Percentiles rank a stretch among this genome's conserved stretches.
phyloP scores from a whole-genome alignment of 2,329 filamentous ascomycete species.

The Tolypocladium album region DNA sequence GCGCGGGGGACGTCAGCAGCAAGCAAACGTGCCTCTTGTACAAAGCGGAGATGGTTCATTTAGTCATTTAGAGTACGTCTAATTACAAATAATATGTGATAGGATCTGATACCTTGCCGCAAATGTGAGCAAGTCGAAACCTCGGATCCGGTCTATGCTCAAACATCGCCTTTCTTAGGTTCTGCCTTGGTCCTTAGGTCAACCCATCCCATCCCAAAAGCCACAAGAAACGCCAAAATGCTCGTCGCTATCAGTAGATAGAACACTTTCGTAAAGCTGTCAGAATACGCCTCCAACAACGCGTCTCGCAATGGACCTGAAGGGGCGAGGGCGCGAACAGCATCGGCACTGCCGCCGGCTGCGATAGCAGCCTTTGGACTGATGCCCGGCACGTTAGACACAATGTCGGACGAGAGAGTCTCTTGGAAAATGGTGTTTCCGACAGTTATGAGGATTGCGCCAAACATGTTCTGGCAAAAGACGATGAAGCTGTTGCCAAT shows the following conservation, averaged over 20 bases:
- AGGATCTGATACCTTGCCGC: not conserved
- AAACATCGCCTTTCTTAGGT: not conserved
- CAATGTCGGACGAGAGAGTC: not conserved
- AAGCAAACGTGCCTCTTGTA: not conserved
- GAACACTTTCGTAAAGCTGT: not conserved
- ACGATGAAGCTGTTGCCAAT: not conserved
- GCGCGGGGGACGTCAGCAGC: no score
- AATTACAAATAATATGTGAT: not conserved
- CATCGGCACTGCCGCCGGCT: not conserved
- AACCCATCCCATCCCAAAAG: not conserved
- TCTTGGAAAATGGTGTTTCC: not conserved
- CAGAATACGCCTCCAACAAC: not conserved
- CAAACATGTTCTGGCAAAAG: not conserved
- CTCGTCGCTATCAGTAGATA: not conserved
- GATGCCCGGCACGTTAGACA: not conserved
- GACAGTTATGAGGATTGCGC: not conserved
- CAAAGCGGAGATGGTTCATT: not conserved
- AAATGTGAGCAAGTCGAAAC: not conserved
- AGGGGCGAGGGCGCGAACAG: not conserved
- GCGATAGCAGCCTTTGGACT: not conserved
- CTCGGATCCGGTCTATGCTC: not conserved
- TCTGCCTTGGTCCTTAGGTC: not conserved
- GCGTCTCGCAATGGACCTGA: not conserved
- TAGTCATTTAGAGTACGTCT: not conserved
- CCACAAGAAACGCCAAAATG: not conserved